Evolutionary conservation across 768 basidiomycete species (phyloP), one percentile per base, ranked within the genome.

Genomic region (Mycena vitilis): DNA sequence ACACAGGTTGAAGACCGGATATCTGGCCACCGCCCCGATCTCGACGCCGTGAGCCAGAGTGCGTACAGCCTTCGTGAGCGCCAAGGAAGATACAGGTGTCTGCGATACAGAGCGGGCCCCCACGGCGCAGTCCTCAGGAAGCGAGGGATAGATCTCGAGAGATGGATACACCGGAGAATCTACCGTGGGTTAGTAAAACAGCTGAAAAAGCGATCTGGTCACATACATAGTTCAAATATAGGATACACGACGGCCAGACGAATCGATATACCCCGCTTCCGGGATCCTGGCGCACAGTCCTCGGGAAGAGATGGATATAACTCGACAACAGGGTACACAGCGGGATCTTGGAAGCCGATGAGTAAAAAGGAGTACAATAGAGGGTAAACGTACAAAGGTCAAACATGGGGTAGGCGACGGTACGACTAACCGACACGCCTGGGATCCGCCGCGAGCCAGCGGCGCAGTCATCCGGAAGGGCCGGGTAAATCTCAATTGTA

Each of bases 401-500:
- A 22, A 75, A 63, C 7, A 54, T 25, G 6, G 72, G 74, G 49
- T 75, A 75, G 13, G 18, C 58, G n/a, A 60, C 47, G 11, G 66
- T 34, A 7, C 11, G 44, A 6, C 44, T 8, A 45, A 45, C 44
- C 44, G 44, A 45, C 18, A 45, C 44, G 18, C 44, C 40, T 16
- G 30, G 30, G 30, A 30, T 30, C 30, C 30, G 30, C 30, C 40
- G 15, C 11, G 15, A 40, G 10, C 40, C 40, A 10, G 40, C 40
- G 11, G 40, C 40, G 30, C 44, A 18, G 57, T 51, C 45, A 22
- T 54, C 48, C 13, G 51, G 60, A 40, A 63, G 51, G 11, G 63
- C 62, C 47, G 77, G 77, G 71, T 82, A 83, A 54, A 80, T 75
- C 61, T 77, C 65, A 45, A 80, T 72, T 65, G 74, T 52, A 38